These are phyloP conservation scores for Davidsoniella neocaledoniae DNA, from an alignment of 2,329 filamentous ascomycete genomes.

Conservation along the genomic window DNA sequence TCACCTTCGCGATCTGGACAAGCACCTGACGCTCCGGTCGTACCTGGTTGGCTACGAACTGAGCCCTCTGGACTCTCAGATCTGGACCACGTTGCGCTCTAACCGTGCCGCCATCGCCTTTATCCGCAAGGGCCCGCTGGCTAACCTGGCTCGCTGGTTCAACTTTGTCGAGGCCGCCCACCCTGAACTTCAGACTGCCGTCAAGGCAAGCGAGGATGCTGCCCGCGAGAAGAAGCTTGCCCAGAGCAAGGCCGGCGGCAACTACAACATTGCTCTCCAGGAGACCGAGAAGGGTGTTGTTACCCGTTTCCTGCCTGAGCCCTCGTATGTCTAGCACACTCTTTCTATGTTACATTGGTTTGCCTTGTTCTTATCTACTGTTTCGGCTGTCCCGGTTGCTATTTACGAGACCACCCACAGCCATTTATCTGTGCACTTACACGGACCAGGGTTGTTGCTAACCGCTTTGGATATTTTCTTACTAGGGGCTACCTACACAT, in stretches of 20 bases:
- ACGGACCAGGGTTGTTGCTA: not conserved
- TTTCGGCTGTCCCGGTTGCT: not conserved
- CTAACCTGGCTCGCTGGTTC: conserved; percentile 77
- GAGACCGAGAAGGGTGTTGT: conserved; percentile 81
- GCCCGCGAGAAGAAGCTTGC: conserved; percentile 52
- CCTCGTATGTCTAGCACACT: conserved; percentile 41
- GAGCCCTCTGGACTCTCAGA: conserved; percentile 58
- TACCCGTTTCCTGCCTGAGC: conserved; percentile 85
- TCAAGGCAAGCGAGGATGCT: conserved; percentile 53
- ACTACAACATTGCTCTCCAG: conserved; percentile 74
- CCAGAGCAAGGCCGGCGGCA: conserved; percentile 60
- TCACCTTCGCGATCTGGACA: conserved; percentile 60
- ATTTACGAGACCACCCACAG: not conserved
- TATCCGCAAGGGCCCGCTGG: conserved; percentile 59
- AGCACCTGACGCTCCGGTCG: conserved; percentile 71
- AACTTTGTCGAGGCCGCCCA: conserved; percentile 66
- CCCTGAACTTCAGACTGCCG: conserved; percentile 54
- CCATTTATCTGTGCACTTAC: not conserved
- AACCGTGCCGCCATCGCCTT: conserved; percentile 74
- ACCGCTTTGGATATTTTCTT: conserved; percentile 1
- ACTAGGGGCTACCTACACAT: conserved; percentile 73
- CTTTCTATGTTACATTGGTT: not conserved
- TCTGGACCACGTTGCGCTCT: conserved; percentile 68
- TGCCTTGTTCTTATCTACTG: conserved; percentile 1
- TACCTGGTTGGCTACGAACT: conserved; percentile 71